Percentiles rank a stretch among this genome's conserved stretches.
These are phyloP conservation scores for Phytophthora rubi DNA, from an alignment of 352 stramenopile species.

Conservation along the genomic window DNA sequence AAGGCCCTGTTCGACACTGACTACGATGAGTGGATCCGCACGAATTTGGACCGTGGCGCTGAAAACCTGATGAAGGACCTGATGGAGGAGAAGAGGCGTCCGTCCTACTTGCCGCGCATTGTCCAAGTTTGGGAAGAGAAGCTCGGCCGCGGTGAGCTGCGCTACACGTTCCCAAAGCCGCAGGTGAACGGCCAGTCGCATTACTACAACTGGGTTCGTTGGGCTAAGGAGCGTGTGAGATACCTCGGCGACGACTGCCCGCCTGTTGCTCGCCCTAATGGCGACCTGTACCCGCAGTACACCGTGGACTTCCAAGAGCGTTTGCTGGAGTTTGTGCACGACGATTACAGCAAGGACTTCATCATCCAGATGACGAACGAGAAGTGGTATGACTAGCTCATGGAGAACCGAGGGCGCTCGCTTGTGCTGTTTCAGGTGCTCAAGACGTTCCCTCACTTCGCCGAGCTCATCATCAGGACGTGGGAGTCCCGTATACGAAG, in stretches of 20 bases:
- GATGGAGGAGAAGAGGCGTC: constrained; percentile 36
- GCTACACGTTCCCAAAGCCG: constrained; percentile 72
- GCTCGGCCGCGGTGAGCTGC: constrained; percentile 55
- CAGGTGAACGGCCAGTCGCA: constrained; percentile 61
- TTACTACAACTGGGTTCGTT: constrained; percentile 81
- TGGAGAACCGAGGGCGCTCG: constrained; percentile 59
- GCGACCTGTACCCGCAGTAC: constrained; percentile 74
- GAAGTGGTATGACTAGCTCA: constrained; percentile 77
- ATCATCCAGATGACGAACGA: constrained; percentile 59
- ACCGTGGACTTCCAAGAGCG: constrained; percentile 68
- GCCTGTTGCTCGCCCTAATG: constrained; percentile 47
- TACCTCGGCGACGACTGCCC: constrained; percentile 60
- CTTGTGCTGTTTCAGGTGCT: constrained; percentile 71
- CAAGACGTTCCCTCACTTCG: constrained; percentile 61
- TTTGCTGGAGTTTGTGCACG: constrained; percentile 61
- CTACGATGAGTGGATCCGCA: constrained; percentile 63
- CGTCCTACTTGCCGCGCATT: constrained; percentile 62
- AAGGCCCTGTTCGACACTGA: constrained; percentile 57
- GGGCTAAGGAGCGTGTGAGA: constrained; percentile 78
- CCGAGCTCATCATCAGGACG: constrained; percentile 64
- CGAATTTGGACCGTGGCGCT: constrained; percentile 52
- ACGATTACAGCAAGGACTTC: constrained; percentile 63
- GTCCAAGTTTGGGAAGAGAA: constrained; percentile 70
- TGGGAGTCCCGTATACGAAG: constrained; percentile 62
- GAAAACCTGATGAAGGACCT: constrained; percentile 44